These are phyloP conservation scores for Daphne laureola DNA, from an alignment of 441 rosid genomes.

Conservation along the genomic window DNA sequence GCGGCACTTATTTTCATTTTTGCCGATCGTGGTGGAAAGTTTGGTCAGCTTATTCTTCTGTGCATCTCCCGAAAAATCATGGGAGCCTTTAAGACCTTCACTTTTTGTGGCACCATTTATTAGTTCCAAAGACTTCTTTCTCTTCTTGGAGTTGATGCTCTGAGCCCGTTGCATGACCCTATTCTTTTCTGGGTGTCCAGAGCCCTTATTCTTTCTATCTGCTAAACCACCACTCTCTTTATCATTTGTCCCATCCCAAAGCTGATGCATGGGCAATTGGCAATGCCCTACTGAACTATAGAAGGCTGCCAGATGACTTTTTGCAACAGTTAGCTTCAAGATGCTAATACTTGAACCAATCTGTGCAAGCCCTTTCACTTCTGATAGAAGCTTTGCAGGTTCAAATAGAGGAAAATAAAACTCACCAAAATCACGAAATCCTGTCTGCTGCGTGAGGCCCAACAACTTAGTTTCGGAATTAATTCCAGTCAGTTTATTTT, in stretches of 20 bases:
- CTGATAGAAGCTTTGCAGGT: conserved; percentile 41
- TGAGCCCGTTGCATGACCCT: conserved; percentile 7
- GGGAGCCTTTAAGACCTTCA: conserved; percentile 18
- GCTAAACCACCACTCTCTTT: conserved; percentile 16
- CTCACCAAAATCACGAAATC: conserved; percentile 33
- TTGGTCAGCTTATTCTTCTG: conserved; percentile 5
- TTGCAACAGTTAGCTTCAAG: conserved; percentile 41
- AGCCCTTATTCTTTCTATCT: conserved; percentile 4
- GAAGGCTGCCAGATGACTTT: conserved; percentile 49
- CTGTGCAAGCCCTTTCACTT: conserved; percentile 45
- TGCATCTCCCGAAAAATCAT: conserved; percentile 10
- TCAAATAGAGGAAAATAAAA: conserved; percentile 37
- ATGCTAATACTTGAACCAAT: conserved; percentile 26
- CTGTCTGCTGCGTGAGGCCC: conserved; percentile 15
- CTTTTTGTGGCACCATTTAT: conserved; percentile 11
- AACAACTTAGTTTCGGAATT: conserved; percentile 11
- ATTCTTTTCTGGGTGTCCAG: conserved; percentile 10
- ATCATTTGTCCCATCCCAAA: conserved; percentile 22
- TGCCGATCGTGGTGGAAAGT: conserved; percentile 10
- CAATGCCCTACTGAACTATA: conserved; percentile 43
- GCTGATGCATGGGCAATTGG: conserved; percentile 41
- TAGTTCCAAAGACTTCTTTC: conserved; percentile 22
- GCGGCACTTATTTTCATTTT: conserved; percentile 10
- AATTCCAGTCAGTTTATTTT: conserved; percentile 13
- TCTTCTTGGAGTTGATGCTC: conserved; percentile 23